phyloP scores from a whole-genome alignment of 441 rosid genomes.

The Mallotus repandus region DNA sequence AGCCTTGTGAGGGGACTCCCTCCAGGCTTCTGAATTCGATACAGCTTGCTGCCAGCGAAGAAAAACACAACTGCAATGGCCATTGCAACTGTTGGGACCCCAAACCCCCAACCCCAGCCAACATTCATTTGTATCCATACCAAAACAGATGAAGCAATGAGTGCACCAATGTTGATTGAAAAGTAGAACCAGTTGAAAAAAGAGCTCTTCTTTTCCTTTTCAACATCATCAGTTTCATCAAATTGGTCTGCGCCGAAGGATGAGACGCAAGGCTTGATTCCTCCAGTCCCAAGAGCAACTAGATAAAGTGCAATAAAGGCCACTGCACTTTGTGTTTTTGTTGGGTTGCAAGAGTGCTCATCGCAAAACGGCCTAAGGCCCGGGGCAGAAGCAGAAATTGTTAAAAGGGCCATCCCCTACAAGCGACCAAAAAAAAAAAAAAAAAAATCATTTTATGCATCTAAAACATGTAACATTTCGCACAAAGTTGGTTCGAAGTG shows the following conservation, averaged over 20 bases:
- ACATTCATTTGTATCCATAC: slow-evolving; percentile 96
- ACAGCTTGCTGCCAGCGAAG: slow-evolving; percentile 66
- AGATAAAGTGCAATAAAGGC: slow-evolving; percentile 70
- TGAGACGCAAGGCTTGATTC: slow-evolving; percentile 93
- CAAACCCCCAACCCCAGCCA: slow-evolving; percentile 98
- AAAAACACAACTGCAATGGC: slow-evolving; percentile 73
- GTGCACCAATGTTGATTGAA: slow-evolving; percentile 84
- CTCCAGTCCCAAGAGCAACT: slow-evolving; percentile 97
- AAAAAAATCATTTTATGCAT: background rate
- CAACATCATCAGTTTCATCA: slow-evolving; percentile 70
- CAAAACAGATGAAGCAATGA: slow-evolving; percentile 76
- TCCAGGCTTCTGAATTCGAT: slow-evolving; percentile 80
- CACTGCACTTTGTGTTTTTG: slow-evolving; percentile 42
- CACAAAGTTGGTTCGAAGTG: slow-evolving; percentile 5
- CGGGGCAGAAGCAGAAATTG: slow-evolving; percentile 69
- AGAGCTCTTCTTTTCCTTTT: slow-evolving; percentile 75
- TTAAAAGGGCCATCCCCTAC: slow-evolving; percentile 88
- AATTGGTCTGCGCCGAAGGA: slow-evolving; percentile 97
- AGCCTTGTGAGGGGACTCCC: slow-evolving; percentile 90
- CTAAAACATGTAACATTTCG: background rate
- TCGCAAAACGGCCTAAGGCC: slow-evolving; percentile 68
- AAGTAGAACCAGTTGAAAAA: slow-evolving; percentile 98
- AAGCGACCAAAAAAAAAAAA: slow-evolving; percentile 15
- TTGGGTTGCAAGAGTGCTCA: slow-evolving; percentile 59
- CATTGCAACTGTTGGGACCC: slow-evolving; percentile 83